phyloP scores from a whole-genome alignment of 257 asterid species.

The Lithospermum erythrorhizon region DNA sequence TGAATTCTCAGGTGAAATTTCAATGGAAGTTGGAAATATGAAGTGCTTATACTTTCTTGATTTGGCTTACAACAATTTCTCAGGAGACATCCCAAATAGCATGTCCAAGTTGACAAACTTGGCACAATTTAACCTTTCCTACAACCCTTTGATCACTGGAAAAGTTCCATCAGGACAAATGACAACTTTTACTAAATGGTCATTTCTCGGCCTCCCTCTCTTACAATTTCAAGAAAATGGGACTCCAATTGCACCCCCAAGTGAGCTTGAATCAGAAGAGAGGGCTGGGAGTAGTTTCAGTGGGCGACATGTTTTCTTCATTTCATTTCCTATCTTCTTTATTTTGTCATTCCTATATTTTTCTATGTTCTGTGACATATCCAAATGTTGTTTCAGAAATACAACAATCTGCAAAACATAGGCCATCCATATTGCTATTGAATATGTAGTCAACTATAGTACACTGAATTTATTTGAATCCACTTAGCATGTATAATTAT shows the following conservation, averaged over 20 bases:
- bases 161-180: constrained; percentile 57
- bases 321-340: background rate
- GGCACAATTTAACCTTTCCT: constrained; percentile 72
- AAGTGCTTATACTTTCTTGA: constrained; percentile 69
- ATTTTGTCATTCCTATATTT: background rate
- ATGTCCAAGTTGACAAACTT: constrained; percentile 47
- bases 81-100: constrained; percentile 56
- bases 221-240: constrained; percentile 42
- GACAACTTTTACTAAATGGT: constrained; percentile 63
- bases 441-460: background rate
- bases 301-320: constrained; percentile 5
- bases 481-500: background rate
- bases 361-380: background rate
- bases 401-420: background rate
- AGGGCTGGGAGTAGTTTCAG: constrained; percentile 30
- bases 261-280: constrained; percentile 3
- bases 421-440: background rate
- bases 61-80: constrained; percentile 64
- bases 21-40: constrained; percentile 49
- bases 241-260: background rate
- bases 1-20: constrained; percentile 54
- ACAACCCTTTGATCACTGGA: constrained; percentile 63
- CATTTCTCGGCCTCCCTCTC: constrained; percentile 63
- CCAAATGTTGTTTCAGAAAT: no score
- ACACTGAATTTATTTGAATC: background rate